Conservation (phyloP, 2,329 filamentous ascomycete species). For the Cordyceps militaris region DNA sequence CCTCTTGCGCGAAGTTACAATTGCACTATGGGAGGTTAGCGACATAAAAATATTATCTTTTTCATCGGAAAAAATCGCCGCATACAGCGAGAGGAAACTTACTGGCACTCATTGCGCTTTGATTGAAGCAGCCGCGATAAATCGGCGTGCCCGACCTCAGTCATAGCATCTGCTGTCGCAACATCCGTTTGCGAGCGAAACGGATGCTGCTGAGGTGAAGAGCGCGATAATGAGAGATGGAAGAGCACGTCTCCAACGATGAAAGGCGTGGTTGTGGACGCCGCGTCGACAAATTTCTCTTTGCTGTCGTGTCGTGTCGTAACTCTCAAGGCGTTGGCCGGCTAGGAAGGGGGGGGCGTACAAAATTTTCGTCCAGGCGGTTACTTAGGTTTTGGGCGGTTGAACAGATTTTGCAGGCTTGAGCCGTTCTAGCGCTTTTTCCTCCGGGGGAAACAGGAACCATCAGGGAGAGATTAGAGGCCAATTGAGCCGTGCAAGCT, state of each 20-base stretch:
- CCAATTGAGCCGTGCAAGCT: not conserved
- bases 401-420: not conserved
- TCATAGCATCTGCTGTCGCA: constrained; percentile 62
- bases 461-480: not conserved
- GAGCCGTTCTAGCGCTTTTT: constrained; percentile 4
- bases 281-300: constrained; percentile 27
- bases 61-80: constrained; percentile 43
- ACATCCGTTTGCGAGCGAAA: constrained; percentile 64
- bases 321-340: constrained; percentile 8
- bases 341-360: constrained; percentile 7
- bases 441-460: not conserved
- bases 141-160: constrained; percentile 61
- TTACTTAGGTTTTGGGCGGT: constrained; percentile 1
- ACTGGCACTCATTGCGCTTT: constrained; percentile 58
- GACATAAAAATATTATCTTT: constrained; percentile 37
- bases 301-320: constrained; percentile 3
- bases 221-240: constrained; percentile 24
- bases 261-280: constrained; percentile 22
- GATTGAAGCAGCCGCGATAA: constrained; percentile 59
- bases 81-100: constrained; percentile 36
- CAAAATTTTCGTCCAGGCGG: constrained; percentile 25
- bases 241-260: constrained; percentile 23
- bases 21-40: constrained; percentile 50
- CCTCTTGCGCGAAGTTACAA: constrained; percentile 79
- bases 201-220: constrained; percentile 36